Base-by-base conservation (phyloP, 495 filamentous ascomycete species). In the Xylaria grammica region DNA sequence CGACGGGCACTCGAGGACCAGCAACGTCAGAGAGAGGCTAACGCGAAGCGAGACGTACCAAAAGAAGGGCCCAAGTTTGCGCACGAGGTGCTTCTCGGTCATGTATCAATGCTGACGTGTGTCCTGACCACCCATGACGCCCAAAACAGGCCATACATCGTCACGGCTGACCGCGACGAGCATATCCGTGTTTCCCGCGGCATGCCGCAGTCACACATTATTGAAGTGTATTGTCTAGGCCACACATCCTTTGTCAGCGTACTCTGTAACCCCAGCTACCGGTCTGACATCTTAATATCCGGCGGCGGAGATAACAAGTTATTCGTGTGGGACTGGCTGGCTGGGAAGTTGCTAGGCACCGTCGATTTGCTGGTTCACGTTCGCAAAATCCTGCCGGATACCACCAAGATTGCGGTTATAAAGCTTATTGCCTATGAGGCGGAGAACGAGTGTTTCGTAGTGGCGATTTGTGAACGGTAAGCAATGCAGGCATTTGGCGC, bases 141-240 rank as follows among this genome's bases (percentile, higher is more conserved):
- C 5, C 55, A 78, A 26, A 72, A 73, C 4, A 78, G 86, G 55
- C 80, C 74, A 45, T 97, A 94, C 73, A 90, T 98, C 65, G 72
- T 99, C 66, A 96, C 93, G 8, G 90, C 89, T 20, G 95, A 99
- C 78, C 87, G 95, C 59, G 95, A 99, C 80, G 95, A 99, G 81
- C 96, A 98, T 73, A 97, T 99, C 69, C 92, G 95, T 57, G 82
- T 99, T 9, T 95, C 94, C 27, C 84, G 95, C 60, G 91, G 88
- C 4, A 79, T 87, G 20, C 93, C 94, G 7, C 92, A 98, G 75
- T 81, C 90, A 3, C 90, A 96, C 71, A 79, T 98, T 63, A 96
- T 97, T 73, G 95, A 98, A 72, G 81, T 81, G 1, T 97, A 89
- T 73, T 97, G 94, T 68, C 81, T 97, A 17, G 94, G 93, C 0